phyloP scores from a whole-genome alignment of 1,284 basidiomycete species.

The Trametes hirsuta region DNA sequence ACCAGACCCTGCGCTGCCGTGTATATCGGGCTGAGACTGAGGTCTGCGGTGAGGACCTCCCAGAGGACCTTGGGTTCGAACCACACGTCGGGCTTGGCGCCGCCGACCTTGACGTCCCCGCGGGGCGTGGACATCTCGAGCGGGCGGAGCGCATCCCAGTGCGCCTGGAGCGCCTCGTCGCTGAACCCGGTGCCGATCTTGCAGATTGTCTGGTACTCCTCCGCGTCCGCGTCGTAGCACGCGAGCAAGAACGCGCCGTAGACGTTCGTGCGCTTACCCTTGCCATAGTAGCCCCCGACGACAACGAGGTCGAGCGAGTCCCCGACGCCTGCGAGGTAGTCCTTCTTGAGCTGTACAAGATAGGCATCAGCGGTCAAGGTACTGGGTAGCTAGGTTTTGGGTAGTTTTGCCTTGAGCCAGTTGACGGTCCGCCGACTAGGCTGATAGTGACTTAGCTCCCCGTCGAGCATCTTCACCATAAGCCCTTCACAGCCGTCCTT shows the following conservation, averaged over 20 bases:
- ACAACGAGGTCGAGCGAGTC: constrained; percentile 98
- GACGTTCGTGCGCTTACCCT: constrained; percentile 96
- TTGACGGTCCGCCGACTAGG: constrained; percentile 94
- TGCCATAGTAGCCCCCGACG: constrained; percentile 95
- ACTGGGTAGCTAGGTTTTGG: background rate
- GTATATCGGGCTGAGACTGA: constrained; percentile 96
- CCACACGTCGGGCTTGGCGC: constrained; percentile 93
- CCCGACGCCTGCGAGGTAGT: constrained; percentile 95
- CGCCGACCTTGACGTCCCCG: constrained; percentile 83
- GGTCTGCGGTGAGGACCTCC: constrained; percentile 97
- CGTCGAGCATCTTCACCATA: constrained; percentile 99
- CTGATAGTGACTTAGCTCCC: constrained; percentile 91
- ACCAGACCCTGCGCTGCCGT: constrained; percentile 96
- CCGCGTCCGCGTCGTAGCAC: constrained; percentile 90
- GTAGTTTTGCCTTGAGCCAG: constrained; percentile 86
- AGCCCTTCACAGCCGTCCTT: constrained; percentile 98
- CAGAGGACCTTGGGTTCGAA: constrained; percentile 95
- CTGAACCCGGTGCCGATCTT: constrained; percentile 99
- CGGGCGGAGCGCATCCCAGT: constrained; percentile 82
- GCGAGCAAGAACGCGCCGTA: constrained; percentile 96
- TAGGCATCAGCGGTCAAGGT: background rate
- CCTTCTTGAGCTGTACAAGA: constrained; percentile 84
- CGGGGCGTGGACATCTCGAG: constrained; percentile 74
- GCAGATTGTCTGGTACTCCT: constrained; percentile 95
- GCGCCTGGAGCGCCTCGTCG: constrained; percentile 86